Conservation (phyloP, 495 filamentous ascomycete genomes). For the Aspergillus panamensis region DNA sequence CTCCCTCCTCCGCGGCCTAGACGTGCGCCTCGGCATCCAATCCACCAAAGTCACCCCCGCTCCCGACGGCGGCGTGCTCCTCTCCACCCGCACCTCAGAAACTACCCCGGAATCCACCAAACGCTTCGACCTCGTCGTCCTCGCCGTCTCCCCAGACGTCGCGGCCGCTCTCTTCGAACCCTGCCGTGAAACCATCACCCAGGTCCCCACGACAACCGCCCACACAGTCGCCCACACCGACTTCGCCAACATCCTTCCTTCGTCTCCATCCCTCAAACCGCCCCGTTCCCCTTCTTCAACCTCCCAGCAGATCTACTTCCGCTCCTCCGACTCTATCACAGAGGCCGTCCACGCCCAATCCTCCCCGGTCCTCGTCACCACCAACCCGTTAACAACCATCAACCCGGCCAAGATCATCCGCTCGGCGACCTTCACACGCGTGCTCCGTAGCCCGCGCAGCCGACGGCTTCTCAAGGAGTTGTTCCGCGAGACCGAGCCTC, state of each 20-base stretch:
- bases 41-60: constrained; percentile 13
- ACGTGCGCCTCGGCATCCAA: constrained; percentile 22
- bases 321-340: constrained; percentile 24
- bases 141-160: constrained; percentile 43
- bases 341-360: constrained; percentile 34
- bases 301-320: constrained; percentile 29
- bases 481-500: constrained; percentile 22
- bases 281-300: not conserved
- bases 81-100: constrained; percentile 3
- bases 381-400: constrained; percentile 26
- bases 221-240: constrained; percentile 44
- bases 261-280: not conserved
- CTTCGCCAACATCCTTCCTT: constrained; percentile 15
- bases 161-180: constrained; percentile 39
- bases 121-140: constrained; percentile 38
- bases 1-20: constrained; percentile 33
- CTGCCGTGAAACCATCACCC: constrained; percentile 27
- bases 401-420: constrained; percentile 27
- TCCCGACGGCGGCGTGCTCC: constrained; percentile 1
- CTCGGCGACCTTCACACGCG: constrained; percentile 27
- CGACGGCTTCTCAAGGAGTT: constrained; percentile 31
- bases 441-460: constrained; percentile 30
- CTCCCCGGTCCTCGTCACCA: constrained; percentile 31
- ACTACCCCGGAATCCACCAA: constrained; percentile 2
- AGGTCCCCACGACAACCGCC: constrained; percentile 41